Percentiles rank a stretch among this genome's conserved stretches.
These are phyloP conservation scores for Aureobasidium sp. DNA, from an alignment of 2,329 filamentous ascomycete genomes.

Conservation along the genomic window DNA sequence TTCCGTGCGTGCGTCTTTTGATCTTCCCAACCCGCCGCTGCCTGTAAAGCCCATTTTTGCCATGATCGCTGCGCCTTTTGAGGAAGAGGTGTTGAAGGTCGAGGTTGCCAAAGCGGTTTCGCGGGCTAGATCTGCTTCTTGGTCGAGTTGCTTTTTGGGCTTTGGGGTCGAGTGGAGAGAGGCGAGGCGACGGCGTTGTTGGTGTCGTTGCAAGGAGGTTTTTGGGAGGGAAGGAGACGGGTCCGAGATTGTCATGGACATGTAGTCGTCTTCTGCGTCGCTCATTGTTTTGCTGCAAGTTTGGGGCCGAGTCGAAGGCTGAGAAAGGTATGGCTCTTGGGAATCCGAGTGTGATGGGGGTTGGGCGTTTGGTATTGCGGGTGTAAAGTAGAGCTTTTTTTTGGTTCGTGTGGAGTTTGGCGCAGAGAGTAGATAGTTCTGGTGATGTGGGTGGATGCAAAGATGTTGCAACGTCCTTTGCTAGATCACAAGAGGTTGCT, in stretches of 20 bases:
- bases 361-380: too few relatives aligned
- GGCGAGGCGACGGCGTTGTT: conserved; percentile 46
- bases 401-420: background rate
- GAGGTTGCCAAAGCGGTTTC: conserved; percentile 61
- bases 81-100: conserved; percentile 62
- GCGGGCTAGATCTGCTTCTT: conserved; percentile 62
- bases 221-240: conserved; percentile 47
- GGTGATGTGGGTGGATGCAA: too few relatives aligned
- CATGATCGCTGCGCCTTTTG: conserved; percentile 95
- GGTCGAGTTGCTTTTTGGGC: conserved; percentile 77
- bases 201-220: conserved; percentile 54
- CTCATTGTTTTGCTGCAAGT: background rate
- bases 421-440: too few relatives aligned
- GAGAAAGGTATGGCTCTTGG: too few relatives aligned
- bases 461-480: too few relatives aligned
- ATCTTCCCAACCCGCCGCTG: conserved; percentile 59
- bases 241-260: conserved; percentile 87
- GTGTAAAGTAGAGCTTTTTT: too few relatives aligned
- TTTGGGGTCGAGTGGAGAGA: conserved; percentile 59
- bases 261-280: conserved; percentile 89
- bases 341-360: too few relatives aligned
- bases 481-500: too few relatives aligned
- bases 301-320: too few relatives aligned
- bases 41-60: conserved; percentile 89
- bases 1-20: conserved; percentile 48